These are phyloP conservation scores for Oropetium thomaeum DNA, from an alignment of 176 grass and related monocot genomes.

Conservation along the genomic window DNA sequence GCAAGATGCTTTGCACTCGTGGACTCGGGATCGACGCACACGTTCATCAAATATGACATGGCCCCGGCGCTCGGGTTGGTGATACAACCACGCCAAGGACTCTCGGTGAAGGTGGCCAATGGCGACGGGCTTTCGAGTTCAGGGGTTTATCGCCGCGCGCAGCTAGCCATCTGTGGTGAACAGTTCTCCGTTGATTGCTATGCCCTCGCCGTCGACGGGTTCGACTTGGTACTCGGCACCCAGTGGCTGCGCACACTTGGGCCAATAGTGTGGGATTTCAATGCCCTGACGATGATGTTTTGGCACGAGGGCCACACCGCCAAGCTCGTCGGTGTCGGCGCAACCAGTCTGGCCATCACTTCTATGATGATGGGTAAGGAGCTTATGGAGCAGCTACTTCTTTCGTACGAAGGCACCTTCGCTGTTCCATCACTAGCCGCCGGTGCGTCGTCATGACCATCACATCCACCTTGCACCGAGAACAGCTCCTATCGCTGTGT, in stretches of 20 bases:
- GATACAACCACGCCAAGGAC: no score
- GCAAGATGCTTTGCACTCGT: no score
- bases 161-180: neutral
- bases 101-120: neutral
- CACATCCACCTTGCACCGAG: neutral
- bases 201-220: neutral
- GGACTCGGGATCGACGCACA: neutral
- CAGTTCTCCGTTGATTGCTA: neutral
- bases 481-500: neutral
- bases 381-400: no score
- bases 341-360: fast-evolving
- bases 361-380: no score
- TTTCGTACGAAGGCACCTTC: no score
- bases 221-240: neutral
- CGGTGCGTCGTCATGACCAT: neutral
- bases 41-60: neutral
- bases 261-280: neutral
- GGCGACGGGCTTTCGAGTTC: neutral
- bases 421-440: fast-evolving
- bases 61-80: neutral
- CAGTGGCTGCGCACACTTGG: neutral
- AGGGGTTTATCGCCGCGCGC: neutral
- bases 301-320: neutral
- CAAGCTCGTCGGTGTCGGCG: neutral
- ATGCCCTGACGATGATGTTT: neutral